Evolutionary conservation across 441 rosid genomes (phyloP).

Genomic region (Gossypium davidsonii): DNA sequence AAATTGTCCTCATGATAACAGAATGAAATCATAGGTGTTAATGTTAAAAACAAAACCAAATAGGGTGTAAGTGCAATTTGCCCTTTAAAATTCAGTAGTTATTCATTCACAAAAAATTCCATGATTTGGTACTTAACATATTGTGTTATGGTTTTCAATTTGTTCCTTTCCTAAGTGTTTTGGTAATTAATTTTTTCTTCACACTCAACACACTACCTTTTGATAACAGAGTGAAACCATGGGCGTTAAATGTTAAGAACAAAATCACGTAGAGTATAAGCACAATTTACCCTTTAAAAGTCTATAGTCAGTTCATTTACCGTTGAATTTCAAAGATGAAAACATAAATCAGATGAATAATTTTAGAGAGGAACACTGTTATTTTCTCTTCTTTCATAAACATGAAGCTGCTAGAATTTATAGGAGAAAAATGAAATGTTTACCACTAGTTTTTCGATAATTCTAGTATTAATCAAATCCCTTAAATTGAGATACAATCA

Average conservation of each 20-base stretch:
- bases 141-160: not conserved
- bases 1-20: not conserved
- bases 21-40: not conserved
- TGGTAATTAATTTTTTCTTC: not conserved
- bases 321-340: no score
- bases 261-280: not conserved
- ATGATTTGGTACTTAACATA: not conserved
- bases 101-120: not conserved
- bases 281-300: not conserved
- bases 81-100: not conserved
- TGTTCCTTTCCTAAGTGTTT: not conserved
- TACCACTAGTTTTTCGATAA: not conserved
- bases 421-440: not conserved
- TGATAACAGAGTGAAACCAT: not conserved
- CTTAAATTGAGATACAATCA: not conserved
- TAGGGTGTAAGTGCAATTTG: not conserved
- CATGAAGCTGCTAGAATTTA: not conserved
- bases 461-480: not conserved
- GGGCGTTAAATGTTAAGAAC: not conserved
- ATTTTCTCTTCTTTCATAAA: not conserved
- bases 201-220: not conserved
- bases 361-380: not conserved
- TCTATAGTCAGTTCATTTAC: not conserved
- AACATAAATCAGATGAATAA: not conserved
- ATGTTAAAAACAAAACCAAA: not conserved